Evolutionary conservation across 257 asterid genomes (phyloP), one percentile per base, ranked within the genome.

Genomic region (Solanum okadae): DNA sequence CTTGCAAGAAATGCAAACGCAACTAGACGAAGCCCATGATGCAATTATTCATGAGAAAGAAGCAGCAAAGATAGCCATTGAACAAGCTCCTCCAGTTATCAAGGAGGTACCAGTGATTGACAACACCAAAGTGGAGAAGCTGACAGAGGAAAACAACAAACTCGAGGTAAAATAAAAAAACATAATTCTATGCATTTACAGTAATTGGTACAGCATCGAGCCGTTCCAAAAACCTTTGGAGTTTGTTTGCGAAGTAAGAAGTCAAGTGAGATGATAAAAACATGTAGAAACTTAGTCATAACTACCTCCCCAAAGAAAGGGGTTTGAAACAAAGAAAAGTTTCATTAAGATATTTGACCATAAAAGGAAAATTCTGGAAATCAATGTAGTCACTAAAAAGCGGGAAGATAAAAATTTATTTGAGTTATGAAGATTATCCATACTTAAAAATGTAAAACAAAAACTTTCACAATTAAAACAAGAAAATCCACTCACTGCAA

Each of bases 11-110:
- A 88, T 94, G 93, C 97, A 95, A 89, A 90, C 86, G 4, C 92
- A 95, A 90, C 93, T 96, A 34, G 95, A 95, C 8, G 95, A 95
- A 91, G 98, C 99, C 89, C 93, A 89, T 56, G 91, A 93, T 40
- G 94, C 94, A 44, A 92, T 96, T 35, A 90, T 94, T 87, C 95
- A 83, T 73, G 99, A 95, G 90, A 94, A 91, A 91, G 98, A 95
- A 92, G 94, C 98, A 49, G 98, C 98, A 88, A 94, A 93, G 90
- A 89, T 90, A 90, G 98, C 99, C 88, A 94, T 95, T 75, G 99
- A 95, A 91, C 94, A 95, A 91, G 98, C 97, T 85, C 98, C 99
- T 86, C 99, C 98, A 46, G 96, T 96, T 89, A 93, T 96, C 94
- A 93, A 92, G 90, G 99, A 96, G 93, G 97, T 95, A 42, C 95